Conservation (phyloP, 2,329 filamentous ascomycete genomes). For the Zymoseptoria tritici region DNA sequence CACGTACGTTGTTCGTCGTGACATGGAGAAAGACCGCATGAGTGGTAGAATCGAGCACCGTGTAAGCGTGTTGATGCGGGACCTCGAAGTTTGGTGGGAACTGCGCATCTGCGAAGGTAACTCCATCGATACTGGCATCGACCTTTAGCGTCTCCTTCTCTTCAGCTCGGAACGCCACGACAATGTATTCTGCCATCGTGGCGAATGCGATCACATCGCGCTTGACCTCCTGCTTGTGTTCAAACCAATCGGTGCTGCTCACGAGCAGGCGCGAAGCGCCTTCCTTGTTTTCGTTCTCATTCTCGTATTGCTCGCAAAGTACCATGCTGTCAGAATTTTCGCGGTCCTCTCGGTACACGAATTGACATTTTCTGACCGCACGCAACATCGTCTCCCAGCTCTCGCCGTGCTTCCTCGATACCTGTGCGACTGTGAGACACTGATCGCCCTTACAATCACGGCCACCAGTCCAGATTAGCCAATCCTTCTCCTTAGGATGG, state of each 20-base stretch:
- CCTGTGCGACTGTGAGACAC: conserved; percentile 68
- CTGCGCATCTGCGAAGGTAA: conserved; percentile 69
- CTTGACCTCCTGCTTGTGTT: conserved; percentile 55
- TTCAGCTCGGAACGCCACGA: conserved; percentile 66
- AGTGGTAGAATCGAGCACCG: conserved; percentile 87
- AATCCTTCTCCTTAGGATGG: conserved; percentile 77
- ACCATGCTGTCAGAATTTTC: conserved; percentile 56
- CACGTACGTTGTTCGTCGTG: conserved; percentile 59
- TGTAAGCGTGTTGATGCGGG: conserved; percentile 73
- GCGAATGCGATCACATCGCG: conserved; percentile 76
- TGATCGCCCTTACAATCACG: conserved; percentile 56
- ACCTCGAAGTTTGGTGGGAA: conserved; percentile 83
- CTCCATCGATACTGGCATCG: conserved; percentile 77
- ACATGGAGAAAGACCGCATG: conserved; percentile 94
- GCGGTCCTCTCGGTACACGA: conserved; percentile 60
- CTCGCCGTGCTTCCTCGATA: conserved; percentile 68
- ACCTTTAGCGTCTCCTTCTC: conserved; percentile 64
- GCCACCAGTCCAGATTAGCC: conserved; percentile 81
- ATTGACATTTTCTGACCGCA: conserved; percentile 76
- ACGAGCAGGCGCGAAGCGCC: conserved; percentile 60
- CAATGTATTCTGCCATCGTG: conserved; percentile 93
- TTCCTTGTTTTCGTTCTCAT: conserved; percentile 46
- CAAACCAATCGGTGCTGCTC: conserved; percentile 73
- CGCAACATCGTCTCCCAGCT: conserved; percentile 69
- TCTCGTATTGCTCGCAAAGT: conserved; percentile 56